Conservation (phyloP, 1,139 yeast genomes). For the Lodderomyces pseudojiufengensis region DNA sequence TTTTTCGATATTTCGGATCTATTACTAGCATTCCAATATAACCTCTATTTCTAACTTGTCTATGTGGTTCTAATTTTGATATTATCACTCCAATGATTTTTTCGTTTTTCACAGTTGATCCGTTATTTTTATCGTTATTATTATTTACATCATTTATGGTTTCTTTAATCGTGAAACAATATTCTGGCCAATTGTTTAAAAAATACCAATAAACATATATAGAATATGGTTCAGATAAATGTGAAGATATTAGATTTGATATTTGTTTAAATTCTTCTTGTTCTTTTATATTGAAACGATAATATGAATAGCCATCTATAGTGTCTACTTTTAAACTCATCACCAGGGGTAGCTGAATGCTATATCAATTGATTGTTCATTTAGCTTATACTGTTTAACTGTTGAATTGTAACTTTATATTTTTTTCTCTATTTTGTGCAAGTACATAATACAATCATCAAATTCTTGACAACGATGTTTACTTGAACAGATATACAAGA, state of each 20-base stretch:
- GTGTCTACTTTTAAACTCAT: constrained; percentile 2
- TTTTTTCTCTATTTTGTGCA: too few relatives aligned
- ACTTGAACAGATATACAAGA: too few relatives aligned
- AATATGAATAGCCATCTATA: constrained; percentile 19
- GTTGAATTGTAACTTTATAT: too few relatives aligned
- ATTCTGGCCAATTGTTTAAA: constrained; percentile 45
- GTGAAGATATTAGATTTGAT: constrained; percentile 29
- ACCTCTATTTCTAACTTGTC: constrained; percentile 70
- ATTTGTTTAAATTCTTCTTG: constrained; percentile 31
- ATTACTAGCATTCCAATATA: constrained; percentile 97
- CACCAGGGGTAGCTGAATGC: too few relatives aligned
- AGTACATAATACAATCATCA: too few relatives aligned
- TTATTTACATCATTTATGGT: constrained; percentile 5
- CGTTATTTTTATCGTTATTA: background rate
- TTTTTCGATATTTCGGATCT: constrained; percentile 63
- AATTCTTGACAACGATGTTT: too few relatives aligned
- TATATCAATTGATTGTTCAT: too few relatives aligned
- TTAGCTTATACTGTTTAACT: too few relatives aligned
- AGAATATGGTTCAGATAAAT: constrained; percentile 46
- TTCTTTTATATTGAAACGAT: constrained; percentile 20
- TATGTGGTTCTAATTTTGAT: constrained; percentile 78
- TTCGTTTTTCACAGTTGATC: constrained; percentile 1
- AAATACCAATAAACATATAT: constrained; percentile 50
- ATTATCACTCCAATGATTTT: constrained; percentile 73
- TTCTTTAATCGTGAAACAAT: constrained; percentile 36